Conservation (phyloP, 1,139 yeast species). For the Kodamaea ohmeri region DNA sequence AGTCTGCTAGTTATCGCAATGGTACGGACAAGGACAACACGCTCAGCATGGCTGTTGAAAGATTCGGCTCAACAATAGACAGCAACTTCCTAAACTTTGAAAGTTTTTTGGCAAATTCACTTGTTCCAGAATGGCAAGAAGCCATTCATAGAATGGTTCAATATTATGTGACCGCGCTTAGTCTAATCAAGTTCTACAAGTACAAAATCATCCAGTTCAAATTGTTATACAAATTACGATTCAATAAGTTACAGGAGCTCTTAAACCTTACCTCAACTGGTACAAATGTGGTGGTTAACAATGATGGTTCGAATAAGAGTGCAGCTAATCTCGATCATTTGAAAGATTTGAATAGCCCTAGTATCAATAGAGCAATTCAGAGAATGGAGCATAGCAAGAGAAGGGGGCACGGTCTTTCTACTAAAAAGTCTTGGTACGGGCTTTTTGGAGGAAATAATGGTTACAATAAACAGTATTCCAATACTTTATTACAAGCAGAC, state of each 20-base stretch:
- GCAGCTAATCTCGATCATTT: conserved; percentile 21
- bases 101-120: conserved; percentile 32
- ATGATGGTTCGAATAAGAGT: conserved; percentile 2
- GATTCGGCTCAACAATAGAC: conserved; percentile 48
- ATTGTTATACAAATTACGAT: conserved; percentile 40
- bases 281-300: conserved; percentile 1
- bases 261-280: conserved; percentile 21
- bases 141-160: conserved; percentile 43
- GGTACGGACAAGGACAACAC: conserved; percentile 8
- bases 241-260: conserved; percentile 41
- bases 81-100: conserved; percentile 42
- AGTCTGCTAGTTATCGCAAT: conserved; percentile 19
- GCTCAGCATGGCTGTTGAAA: conserved; percentile 38
- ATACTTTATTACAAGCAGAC: conserved; percentile 12
- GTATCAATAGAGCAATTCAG: conserved; percentile 38
- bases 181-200: conserved; percentile 44
- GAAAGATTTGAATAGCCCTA: conserved; percentile 41
- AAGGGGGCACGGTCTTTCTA: conserved; percentile 18
- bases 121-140: conserved; percentile 48
- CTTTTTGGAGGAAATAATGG: conserved; percentile 42
- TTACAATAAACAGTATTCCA: conserved; percentile 14
- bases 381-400: conserved; percentile 27
- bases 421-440: conserved; percentile 46
- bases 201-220: conserved; percentile 45
- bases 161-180: conserved; percentile 38